Conservation (phyloP, 2,329 filamentous ascomycete genomes). For the Alternaria consortialis region DNA sequence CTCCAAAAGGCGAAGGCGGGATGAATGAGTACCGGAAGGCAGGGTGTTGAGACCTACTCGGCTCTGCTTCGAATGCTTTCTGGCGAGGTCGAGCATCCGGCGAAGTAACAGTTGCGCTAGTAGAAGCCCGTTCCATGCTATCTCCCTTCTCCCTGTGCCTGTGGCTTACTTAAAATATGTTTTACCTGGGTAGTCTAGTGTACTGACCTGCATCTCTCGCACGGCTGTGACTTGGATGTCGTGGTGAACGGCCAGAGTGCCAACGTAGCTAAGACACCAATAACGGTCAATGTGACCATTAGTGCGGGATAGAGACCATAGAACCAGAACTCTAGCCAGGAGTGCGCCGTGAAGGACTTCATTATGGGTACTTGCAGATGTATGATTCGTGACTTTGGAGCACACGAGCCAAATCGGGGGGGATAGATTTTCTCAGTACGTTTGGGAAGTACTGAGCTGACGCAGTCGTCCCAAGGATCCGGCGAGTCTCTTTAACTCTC, state of each 20-base stretch:
- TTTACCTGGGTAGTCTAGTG: accelerated
- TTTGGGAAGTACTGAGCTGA: neutral
- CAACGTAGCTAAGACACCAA: neutral
- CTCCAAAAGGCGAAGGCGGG: neutral
- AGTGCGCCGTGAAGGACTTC: slow-evolving; percentile 1
- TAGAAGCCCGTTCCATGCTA: neutral
- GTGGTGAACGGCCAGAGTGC: neutral
- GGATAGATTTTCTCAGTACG: neutral
- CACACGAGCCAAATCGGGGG: neutral
- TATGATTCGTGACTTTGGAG: neutral
- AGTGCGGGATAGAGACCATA: neutral
- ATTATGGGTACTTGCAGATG: neutral
- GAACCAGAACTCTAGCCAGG: slow-evolving; percentile 6
- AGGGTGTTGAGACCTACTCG: neutral
- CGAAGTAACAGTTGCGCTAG: neutral
- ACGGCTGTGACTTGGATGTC: neutral
- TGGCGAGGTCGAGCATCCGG: neutral
- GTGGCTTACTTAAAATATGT: accelerated
- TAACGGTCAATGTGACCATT: neutral
- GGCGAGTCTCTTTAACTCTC: neutral
- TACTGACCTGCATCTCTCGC: neutral
- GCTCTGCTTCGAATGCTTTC: neutral
- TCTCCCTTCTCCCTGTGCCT: neutral
- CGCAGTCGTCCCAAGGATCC: neutral
- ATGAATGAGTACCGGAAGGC: slow-evolving; percentile 4